Conservation (phyloP, 352 stramenopile species). For the Phytophthora ohioensis region DNA sequence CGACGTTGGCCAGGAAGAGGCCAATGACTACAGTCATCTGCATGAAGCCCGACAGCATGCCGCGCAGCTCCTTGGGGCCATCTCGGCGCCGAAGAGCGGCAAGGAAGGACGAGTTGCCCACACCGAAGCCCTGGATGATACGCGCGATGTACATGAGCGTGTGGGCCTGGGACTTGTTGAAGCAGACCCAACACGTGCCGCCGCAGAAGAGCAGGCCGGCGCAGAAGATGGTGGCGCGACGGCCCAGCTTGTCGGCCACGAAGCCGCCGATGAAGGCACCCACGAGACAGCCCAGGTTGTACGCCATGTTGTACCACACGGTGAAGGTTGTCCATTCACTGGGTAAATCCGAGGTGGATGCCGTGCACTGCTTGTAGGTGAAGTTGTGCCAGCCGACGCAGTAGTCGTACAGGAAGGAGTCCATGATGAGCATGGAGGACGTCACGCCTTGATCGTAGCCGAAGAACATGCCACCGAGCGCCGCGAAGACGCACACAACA, state of each 20-base stretch:
- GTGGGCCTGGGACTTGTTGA: slow-evolving; percentile 34
- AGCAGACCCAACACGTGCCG: slow-evolving; percentile 44
- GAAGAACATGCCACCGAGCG: slow-evolving; percentile 41
- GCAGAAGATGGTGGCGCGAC: slow-evolving; percentile 42
- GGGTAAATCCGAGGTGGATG: slow-evolving; percentile 27
- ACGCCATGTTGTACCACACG: slow-evolving; percentile 39
- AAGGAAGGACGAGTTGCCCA: slow-evolving; percentile 46
- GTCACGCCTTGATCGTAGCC: slow-evolving; percentile 50
- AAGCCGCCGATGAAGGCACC: slow-evolving; percentile 32
- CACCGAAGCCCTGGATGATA: slow-evolving; percentile 45
- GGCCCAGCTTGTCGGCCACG: slow-evolving; percentile 42
- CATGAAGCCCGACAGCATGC: slow-evolving; percentile 50
- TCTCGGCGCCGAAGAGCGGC: slow-evolving; percentile 45
- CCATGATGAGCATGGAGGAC: slow-evolving; percentile 48
- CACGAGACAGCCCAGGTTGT: slow-evolving; percentile 36
- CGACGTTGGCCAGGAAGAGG: slow-evolving; percentile 47
- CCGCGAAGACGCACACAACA: slow-evolving; percentile 40
- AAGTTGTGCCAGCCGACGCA: slow-evolving; percentile 46
- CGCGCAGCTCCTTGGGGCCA: slow-evolving; percentile 41
- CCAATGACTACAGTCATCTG: slow-evolving; percentile 49
- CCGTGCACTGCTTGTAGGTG: slow-evolving; percentile 35
- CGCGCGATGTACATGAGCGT: slow-evolving; percentile 36
- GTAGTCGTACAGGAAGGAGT: slow-evolving; percentile 55
- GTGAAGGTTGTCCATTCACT: slow-evolving; percentile 44
- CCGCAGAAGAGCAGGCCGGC: slow-evolving; percentile 48